Conservation (phyloP, 345 rosid species). For the Lenwebbia sp. region DNA sequence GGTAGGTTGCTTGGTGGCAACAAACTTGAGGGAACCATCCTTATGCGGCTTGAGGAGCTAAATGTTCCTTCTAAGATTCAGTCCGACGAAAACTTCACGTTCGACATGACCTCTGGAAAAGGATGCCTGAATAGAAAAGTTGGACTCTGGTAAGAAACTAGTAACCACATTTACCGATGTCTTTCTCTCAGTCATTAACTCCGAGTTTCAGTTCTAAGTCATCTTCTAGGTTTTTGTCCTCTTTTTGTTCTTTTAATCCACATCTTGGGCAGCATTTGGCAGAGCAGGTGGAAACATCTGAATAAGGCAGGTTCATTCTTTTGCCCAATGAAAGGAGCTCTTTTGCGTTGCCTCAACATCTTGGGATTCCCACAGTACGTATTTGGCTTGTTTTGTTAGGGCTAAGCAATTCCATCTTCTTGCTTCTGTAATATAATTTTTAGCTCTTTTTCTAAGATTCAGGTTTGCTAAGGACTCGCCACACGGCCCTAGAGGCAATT, state of each 20-base stretch:
- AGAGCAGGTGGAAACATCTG: constrained; percentile 25
- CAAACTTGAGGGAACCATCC: constrained; percentile 46
- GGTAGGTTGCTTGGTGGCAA: constrained; percentile 68
- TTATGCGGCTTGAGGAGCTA: constrained; percentile 37
- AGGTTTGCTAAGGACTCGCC: constrained; percentile 7
- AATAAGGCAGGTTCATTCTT: constrained; percentile 22
- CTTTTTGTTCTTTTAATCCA: constrained; percentile 1
- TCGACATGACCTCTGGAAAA: constrained; percentile 12
- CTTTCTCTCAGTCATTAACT: not conserved
- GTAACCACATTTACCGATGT: not conserved
- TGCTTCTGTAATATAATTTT: not conserved
- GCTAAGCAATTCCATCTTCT: not conserved
- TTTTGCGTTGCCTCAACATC: constrained; percentile 21
- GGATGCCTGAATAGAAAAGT: constrained; percentile 44
- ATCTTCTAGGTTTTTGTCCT: not conserved
- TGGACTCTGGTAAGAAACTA: constrained; percentile 47
- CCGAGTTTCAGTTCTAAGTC: not conserved
- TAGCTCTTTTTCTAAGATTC: constrained; percentile 22
- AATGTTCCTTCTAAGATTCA: constrained; percentile 45
- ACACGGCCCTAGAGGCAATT: not conserved
- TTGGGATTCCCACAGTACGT: constrained; percentile 14
- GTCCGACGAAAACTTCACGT: constrained; percentile 29
- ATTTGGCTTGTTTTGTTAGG: not conserved
- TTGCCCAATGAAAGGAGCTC: constrained; percentile 23
- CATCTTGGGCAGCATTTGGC: constrained; percentile 38